Base-by-base conservation (phyloP, 1,139 yeast genomes). In the Candida sp. region DNA sequence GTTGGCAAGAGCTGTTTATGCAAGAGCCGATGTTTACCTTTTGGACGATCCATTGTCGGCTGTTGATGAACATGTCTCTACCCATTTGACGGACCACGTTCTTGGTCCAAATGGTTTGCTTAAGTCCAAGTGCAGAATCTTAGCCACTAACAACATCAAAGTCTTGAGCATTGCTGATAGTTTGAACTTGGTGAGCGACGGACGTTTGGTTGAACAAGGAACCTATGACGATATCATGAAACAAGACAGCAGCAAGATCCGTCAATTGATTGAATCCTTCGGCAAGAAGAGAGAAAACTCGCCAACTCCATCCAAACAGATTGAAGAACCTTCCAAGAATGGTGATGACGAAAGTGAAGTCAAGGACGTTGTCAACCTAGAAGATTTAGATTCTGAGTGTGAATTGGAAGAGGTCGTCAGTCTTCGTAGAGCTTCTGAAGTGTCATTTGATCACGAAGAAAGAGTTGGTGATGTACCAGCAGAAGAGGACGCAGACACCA, bases 131-230 rank as follows among this genome's bases (percentile, higher is more conserved):
- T 85, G 96, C 59, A 86, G 85, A 62, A 75, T 94, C 40, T 79
- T 94, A 63, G 96, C 97, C 6, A 94, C 99, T 7, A 94, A 94
- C 70, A 87, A 90, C 52, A 88, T 94, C 57, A 84, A 91, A 49
- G 97, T 93, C 12, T 80, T 94, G 61, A 82, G 89, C 53, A 84
- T 84, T 60, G 97, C 98, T 6, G 82, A 88, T 63, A 75, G 81
- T 51, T 82, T 94, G 51, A 78, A 89, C 33, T 78, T 94, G 84
- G 73, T 94, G 35, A 81, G 83, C 49, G 86, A 83, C 54, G 98
- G 98, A 52, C 81, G 84, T 59, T 80, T 94, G 51, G 78, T 85
- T 44, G 98, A 94, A 70, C 87, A 83, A 58, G 97, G 96, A 28
- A 72, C 86, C 6, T 89, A 84, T 60, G 80, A 77, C 25, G 85